Base-by-base conservation (phyloP, 1,284 basidiomycete genomes). In the Marasmius tenuissimus region DNA sequence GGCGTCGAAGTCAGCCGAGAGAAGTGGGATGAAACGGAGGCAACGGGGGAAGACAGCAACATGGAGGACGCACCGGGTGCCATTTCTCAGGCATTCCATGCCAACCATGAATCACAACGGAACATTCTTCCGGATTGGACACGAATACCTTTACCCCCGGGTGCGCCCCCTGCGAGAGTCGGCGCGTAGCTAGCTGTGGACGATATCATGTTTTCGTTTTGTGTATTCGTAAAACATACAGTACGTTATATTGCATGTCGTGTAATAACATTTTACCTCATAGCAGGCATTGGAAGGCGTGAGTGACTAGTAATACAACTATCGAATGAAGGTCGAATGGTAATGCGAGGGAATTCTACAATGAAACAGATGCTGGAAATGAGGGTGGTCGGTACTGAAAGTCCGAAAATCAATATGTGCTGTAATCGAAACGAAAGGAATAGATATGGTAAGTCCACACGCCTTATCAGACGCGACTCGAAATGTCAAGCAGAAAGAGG, bases 81-180 rank as follows among this genome's bases (percentile, higher is more conserved):
- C 20, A 69, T 68, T 3, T 27, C 58, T 27, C 20, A 38, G 33
- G 12, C 49, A 40, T 37, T 50, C 22, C 52, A 39, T 50, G 76
- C 78, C 27, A 76, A 77, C 11, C 20, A 11, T 33, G 71, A 77
- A 33, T 68, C 68, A 12, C 74, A 70, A 9, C 76, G 72, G 53
- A 82, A 74, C 62, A 75, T 88, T 57, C 72, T 94, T 22, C 89
- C 89, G 1, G 93, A 95, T 73, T 95, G 93, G 92, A 92, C 92
- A 10, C 81, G 87, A 63, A 77, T 79, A 12, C 80, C 85, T 3
- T 75, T 93, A 49, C 77, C 87, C 0, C 65, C 68, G 2, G 89
- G 88, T 40, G 89, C 90, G 20, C 87, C 88, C 6, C 83, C 84
- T 1, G 50, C 39, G 16, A 20, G 34, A 20, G 57, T 58, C 1